Base-by-base conservation (phyloP, 148 eudicot genomes). In the Cornus controversa region DNA sequence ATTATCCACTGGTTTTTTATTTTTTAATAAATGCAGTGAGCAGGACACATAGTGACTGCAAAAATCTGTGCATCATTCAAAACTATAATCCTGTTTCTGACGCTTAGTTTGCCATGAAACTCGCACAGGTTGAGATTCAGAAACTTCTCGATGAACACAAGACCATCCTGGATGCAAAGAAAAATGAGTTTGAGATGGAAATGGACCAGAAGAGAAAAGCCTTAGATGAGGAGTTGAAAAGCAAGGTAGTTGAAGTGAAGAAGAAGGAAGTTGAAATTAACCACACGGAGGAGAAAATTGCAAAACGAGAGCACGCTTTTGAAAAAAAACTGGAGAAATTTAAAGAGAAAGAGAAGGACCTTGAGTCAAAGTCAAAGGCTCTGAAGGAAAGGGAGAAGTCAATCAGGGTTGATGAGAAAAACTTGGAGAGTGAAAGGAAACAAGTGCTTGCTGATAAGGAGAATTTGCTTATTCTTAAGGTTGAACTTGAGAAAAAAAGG, bases 141-240 rank as follows among this genome's bases (percentile, higher is more conserved):
- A 86, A 90, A 83, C 93, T 91, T 80, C 75, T 93, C 82, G 97
- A 96, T 63, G 93, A 93, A 73, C 95, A 93, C 84, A 80, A 87
- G 45, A 76, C 81, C 80, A 77, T 84, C 81, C 78, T 96, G 79
- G 91, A 89, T 75, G 85, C 82, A 3, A 90, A 91, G 88, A 82
- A 81, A 62, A 77, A 70, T 58, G 92, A 87, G 71, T 85, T 93
- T 85, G 92, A 93, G 82, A 62, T 85, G 75, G 99, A 90, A 78
- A 78, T 89, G 85, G 89, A 88, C 26, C 86, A 91, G 66, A 88
- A 85, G 81, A 93, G 91, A 78, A 84, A 70, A 78, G 62, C 81
- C 36, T 78, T 90, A 70, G 94, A 93, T 68, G 90, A 91, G 70
- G 91, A 90, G 54, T 78, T 91, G 71, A 86, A 86, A 82, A 85